Percentiles rank a stretch among this genome's conserved stretches.
phyloP scores from a whole-genome alignment of 345 rosid genomes.

The Salix suchowensis region DNA sequence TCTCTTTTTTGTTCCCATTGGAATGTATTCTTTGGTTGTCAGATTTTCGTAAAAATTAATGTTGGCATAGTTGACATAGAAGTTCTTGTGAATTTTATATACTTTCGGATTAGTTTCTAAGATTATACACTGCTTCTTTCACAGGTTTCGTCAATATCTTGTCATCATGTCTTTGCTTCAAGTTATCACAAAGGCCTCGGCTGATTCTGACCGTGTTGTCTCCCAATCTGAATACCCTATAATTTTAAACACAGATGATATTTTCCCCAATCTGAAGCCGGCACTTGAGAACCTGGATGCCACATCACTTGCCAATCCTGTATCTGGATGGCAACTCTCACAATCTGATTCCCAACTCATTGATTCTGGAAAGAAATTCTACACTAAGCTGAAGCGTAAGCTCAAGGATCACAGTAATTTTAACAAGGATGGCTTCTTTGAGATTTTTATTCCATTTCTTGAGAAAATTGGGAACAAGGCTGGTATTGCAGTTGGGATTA shows the following conservation, averaged over 20 bases:
- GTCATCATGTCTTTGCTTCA: constrained; percentile 61
- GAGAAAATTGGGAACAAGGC: constrained; percentile 39
- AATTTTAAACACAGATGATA: constrained; percentile 46
- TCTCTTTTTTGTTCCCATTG: too few species aligned
- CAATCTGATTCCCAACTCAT: constrained; percentile 45
- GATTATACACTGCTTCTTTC: background rate
- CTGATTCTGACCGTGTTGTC: constrained; percentile 22
- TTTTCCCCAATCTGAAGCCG: constrained; percentile 57
- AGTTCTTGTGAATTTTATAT: too few species aligned
- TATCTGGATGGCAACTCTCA: constrained; percentile 57
- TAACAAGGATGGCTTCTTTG: constrained; percentile 38
- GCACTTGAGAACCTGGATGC: constrained; percentile 41
- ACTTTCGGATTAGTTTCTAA: background rate
- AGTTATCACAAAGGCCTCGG: constrained; percentile 48
- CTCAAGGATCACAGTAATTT: constrained; percentile 56
- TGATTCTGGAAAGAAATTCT: constrained; percentile 43
- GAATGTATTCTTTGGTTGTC: too few species aligned
- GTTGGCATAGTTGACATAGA: too few species aligned
- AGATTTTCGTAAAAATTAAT: too few species aligned
- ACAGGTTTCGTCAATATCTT: constrained; percentile 19
- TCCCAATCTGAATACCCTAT: constrained; percentile 51
- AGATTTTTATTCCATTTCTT: constrained; percentile 49
- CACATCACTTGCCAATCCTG: constrained; percentile 45
- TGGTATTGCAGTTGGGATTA: constrained; percentile 30
- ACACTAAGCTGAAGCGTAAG: constrained; percentile 47